These are phyloP conservation scores for Avena sativa DNA, from an alignment of 176 grass and related monocot species.

Conservation along the genomic window DNA sequence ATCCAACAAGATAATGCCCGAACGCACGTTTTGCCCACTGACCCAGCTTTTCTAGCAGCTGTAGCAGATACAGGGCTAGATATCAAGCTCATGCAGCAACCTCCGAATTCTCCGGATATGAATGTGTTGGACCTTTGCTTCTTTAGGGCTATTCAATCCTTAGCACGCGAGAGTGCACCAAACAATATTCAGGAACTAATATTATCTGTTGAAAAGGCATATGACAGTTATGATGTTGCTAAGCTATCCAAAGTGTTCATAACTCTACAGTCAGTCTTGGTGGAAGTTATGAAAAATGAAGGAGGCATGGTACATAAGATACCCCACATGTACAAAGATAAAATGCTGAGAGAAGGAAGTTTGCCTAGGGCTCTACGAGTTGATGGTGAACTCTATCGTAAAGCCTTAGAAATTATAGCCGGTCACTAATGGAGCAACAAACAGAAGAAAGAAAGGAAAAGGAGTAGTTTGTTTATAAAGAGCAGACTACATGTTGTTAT, in stretches of 20 bases:
- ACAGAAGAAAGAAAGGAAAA: neutral
- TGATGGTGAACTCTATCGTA: neutral
- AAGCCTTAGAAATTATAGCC: neutral
- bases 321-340: neutral
- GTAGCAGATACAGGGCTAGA: neutral
- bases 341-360: neutral
- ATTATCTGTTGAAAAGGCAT: too few relatives aligned
- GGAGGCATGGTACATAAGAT: neutral
- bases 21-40: neutral
- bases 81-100: neutral
- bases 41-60: neutral
- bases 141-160: neutral
- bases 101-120: neutral
- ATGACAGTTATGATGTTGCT: too few relatives aligned
- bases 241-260: neutral
- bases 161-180: too few relatives aligned
- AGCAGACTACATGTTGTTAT: too few relatives aligned
- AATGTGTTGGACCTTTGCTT: neutral
- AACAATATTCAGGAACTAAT: too few relatives aligned
- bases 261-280: neutral
- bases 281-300: neutral
- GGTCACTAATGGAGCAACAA: neutral
- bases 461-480: neutral
- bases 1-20: too few relatives aligned
- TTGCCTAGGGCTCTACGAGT: neutral